Evolutionary conservation across 805 yeast genomes (phyloP).

Genomic region (Saccharomycopsis sp.): DNA sequence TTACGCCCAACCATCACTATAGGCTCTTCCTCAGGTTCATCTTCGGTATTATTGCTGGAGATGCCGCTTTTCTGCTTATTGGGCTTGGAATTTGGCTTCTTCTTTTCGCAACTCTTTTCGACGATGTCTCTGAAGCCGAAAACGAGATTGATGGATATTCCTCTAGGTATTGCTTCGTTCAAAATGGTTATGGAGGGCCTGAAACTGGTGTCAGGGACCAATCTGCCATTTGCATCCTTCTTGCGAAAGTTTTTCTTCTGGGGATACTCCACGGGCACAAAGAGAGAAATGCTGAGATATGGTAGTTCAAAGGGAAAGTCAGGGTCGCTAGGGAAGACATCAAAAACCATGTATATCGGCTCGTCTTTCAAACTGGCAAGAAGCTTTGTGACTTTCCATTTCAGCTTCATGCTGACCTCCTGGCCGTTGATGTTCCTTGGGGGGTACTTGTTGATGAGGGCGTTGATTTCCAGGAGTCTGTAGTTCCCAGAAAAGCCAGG

Average conservation of each 20-base stretch:
- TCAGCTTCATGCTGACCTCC: slow-evolving; percentile 1
- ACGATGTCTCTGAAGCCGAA: slow-evolving; percentile 49
- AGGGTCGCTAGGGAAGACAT: slow-evolving; percentile 57
- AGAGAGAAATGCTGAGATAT: slow-evolving; percentile 43
- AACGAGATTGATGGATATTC: slow-evolving; percentile 62
- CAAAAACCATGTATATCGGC: slow-evolving; percentile 37
- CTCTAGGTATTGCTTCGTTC: slow-evolving; percentile 64
- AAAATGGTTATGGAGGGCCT: slow-evolving; percentile 49
- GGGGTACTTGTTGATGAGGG: slow-evolving; percentile 8
- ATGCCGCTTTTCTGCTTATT: slow-evolving; percentile 4
- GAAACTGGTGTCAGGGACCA: slow-evolving; percentile 19
- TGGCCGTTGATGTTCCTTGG: slow-evolving; percentile 11
- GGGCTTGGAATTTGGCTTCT: slow-evolving; percentile 9
- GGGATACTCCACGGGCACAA: slow-evolving; percentile 54
- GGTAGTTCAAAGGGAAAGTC: slow-evolving; percentile 64
- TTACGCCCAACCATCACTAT: slow-evolving; percentile 30
- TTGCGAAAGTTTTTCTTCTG: slow-evolving; percentile 18
- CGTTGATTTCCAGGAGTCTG: slow-evolving; percentile 6
- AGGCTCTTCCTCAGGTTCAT: slow-evolving; percentile 12
- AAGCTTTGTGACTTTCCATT: slow-evolving; percentile 3
- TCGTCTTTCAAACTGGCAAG: slow-evolving; percentile 8
- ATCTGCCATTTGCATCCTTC: not conserved
- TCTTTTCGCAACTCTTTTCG: slow-evolving; percentile 24
- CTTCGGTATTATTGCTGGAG: slow-evolving; percentile 7
- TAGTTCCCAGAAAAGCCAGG: not conserved